Conservation (phyloP, 192 early-diverging fungal species). For the Powellomyces hirtus region DNA sequence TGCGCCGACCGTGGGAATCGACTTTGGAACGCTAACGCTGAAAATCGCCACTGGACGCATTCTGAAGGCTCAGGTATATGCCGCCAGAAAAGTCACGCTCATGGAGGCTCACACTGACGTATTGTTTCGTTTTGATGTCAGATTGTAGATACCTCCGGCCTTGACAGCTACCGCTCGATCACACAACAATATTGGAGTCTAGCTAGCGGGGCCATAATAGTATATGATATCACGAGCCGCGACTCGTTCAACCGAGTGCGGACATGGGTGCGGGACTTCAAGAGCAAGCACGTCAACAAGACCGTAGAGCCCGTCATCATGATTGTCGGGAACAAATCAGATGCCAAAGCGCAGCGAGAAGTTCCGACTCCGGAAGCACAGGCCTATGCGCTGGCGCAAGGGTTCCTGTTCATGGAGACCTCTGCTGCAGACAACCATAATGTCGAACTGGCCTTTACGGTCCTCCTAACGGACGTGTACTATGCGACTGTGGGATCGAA, state of each 20-base stretch:
- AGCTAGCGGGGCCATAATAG: conserved; percentile 91
- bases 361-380: conserved; percentile 29
- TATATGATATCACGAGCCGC: conserved; percentile 97
- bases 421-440: conserved; percentile 24
- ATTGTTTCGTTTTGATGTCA: background rate
- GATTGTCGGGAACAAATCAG: conserved; percentile 95
- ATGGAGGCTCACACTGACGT: background rate
- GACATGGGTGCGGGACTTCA: conserved; percentile 95
- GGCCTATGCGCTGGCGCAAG: conserved; percentile 35
- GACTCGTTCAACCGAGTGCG: conserved; percentile 89
- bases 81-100: background rate
- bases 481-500: conserved; percentile 1
- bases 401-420: conserved; percentile 40
- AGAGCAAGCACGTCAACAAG: conserved; percentile 73
- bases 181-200: conserved; percentile 22
- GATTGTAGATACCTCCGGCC: conserved; percentile 78
- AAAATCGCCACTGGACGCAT: conserved; percentile 83
- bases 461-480: conserved; percentile 35
- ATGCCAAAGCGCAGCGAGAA: conserved; percentile 12
- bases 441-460: conserved; percentile 36
- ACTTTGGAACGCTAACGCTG: conserved; percentile 90
- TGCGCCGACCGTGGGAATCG: conserved; percentile 94
- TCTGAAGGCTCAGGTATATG: conserved; percentile 94
- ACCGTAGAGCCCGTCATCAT: conserved; percentile 68
- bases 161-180: conserved; percentile 49